Evolutionary conservation across 2,329 filamentous ascomycete species (phyloP).

Genomic region (Aspergillus calidoustus): DNA sequence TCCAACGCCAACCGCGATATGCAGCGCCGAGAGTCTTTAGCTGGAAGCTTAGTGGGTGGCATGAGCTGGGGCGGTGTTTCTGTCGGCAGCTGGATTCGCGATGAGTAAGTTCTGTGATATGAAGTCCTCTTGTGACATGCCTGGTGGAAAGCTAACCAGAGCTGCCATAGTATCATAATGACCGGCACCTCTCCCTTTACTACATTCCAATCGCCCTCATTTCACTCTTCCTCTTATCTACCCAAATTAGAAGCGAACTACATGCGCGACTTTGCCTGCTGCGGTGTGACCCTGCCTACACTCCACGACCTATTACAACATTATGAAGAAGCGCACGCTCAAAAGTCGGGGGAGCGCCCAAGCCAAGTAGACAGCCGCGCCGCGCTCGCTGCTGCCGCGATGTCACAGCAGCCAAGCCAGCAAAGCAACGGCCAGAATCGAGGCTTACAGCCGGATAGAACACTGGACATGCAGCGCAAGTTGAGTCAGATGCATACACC

Average conservation of each 20-base stretch:
- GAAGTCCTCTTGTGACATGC: not conserved
- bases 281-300: conserved; percentile 84
- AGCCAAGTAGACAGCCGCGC: conserved; percentile 58
- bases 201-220: conserved; percentile 86
- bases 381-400: conserved; percentile 51
- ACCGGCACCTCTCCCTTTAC: conserved; percentile 92
- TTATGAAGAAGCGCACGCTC: conserved; percentile 92
- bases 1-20: conserved; percentile 54
- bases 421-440: conserved; percentile 43
- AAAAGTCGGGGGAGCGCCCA: conserved; percentile 61
- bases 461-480: conserved; percentile 43
- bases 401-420: conserved; percentile 57
- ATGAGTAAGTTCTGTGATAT: conserved; percentile 75
- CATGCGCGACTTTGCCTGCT: conserved; percentile 96
- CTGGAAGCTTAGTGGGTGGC: conserved; percentile 70
- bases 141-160: conserved; percentile 13
- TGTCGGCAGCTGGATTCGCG: conserved; percentile 93
- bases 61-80: conserved; percentile 98
- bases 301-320: conserved; percentile 95
- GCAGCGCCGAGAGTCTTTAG: conserved; percentile 62
- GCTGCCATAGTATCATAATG: conserved; percentile 78
- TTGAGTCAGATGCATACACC: conserved; percentile 38
- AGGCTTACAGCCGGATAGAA: conserved; percentile 40
- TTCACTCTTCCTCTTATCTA: conserved; percentile 94
- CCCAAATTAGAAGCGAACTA: conserved; percentile 97